phyloP scores from a whole-genome alignment of 2,329 filamentous ascomycete genomes.

The Venturia pyrina region DNA sequence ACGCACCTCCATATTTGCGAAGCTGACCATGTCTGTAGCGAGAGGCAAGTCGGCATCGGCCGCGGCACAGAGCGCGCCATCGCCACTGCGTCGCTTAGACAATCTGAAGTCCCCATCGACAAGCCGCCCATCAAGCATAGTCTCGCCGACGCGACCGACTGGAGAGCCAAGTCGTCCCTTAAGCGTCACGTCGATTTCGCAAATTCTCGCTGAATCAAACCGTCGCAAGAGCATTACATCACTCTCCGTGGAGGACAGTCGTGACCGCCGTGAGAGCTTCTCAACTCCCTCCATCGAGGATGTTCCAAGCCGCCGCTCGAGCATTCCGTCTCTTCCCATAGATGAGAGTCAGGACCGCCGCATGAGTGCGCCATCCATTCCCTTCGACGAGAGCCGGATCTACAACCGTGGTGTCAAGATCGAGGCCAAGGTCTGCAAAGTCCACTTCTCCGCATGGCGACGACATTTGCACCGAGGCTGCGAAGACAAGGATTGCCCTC shows the following conservation, averaged over 20 bases:
- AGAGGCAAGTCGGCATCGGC: not conserved
- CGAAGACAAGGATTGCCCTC: not conserved
- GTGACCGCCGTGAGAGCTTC: not conserved
- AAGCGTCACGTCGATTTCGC: not conserved
- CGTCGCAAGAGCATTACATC: not conserved
- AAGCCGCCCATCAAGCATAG: not conserved
- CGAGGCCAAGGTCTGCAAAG: not conserved
- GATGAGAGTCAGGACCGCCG: not conserved
- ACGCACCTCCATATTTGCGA: not conserved
- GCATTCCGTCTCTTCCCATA: not conserved
- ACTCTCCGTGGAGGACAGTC: not conserved
- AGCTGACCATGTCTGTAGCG: not conserved
- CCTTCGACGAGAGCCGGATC: not conserved
- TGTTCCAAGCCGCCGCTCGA: not conserved
- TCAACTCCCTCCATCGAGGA: not conserved
- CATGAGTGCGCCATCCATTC: not conserved
- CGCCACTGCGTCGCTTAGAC: not conserved
- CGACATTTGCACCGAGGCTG: not conserved
- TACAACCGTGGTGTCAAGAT: not conserved
- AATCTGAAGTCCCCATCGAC: not conserved
- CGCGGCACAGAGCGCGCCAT: not conserved
- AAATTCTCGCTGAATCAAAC: not conserved
- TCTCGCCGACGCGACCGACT: not conserved
- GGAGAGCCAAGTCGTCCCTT: not conserved
- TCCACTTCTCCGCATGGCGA: not conserved